Evolutionary conservation across 1,139 yeast species (phyloP), one percentile per base, ranked within the genome.

Genomic region (Pichia kudriavzevii): DNA sequence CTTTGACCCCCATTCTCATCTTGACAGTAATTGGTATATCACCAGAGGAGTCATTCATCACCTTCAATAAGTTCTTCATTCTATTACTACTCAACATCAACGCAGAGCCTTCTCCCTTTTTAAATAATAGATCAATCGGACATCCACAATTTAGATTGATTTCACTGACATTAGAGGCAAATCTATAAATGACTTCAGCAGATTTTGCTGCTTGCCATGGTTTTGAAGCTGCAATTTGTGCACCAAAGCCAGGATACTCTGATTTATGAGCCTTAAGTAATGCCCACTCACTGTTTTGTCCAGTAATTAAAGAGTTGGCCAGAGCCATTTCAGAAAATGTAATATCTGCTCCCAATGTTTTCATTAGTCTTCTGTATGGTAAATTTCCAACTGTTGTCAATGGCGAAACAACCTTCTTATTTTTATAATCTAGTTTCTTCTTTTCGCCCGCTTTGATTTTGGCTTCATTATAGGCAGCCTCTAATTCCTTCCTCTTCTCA

Each of bases 251-350:
- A 5, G 93, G 94, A 41, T 70, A 67, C 57, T 91, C 99, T 6
- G 75, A 62, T 17, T 63, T 56, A 54, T 91, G 97, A 3, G 95
- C 94, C 50, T 91, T 81, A 19, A 96, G 87, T 34, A 91, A 66
- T 0, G 99, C 99, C 99, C 99, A 91, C 60, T 91, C 99, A 2
- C 94, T 75, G 54, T 85, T 84, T 26, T 80, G 73, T 14, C 96
- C 98, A 55, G 84, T 94, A 28, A 91, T 64, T 37, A 91, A 64
- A 2, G 98, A 96, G 31, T 83, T 64, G 1, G 87, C 64, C 28
- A 91, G 68, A 0, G 97, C 97, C 98, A 91, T 93, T 61, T 91
- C 99, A 31, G 91, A 73, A 56, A 84, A 91, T 0, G 98, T 91
- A 12, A 88, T 72, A 52, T 91, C 97, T 5, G 95, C 95, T 18